Evolutionary conservation across 495 filamentous ascomycete genomes (phyloP).

Genomic region (Daldinia caldariorum): DNA sequence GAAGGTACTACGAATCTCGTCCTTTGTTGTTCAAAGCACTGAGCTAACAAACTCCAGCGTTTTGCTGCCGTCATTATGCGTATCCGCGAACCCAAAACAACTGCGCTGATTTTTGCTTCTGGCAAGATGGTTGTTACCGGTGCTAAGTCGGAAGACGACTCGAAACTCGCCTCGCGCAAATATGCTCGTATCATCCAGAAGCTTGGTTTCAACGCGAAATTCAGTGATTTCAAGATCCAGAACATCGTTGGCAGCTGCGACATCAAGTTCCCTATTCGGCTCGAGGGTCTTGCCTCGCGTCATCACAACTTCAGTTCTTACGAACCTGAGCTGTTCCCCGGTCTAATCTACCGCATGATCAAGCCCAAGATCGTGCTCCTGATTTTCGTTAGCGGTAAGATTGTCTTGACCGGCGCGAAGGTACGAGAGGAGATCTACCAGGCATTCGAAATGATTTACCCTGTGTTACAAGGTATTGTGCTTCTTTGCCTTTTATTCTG

Average conservation of each 20-base stretch:
- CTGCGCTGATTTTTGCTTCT: conserved; percentile 95
- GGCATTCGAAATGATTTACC: conserved; percentile 98
- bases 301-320: conserved; percentile 99
- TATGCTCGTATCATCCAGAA: conserved; percentile 99
- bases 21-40: conserved; percentile 45
- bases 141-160: conserved; percentile 98
- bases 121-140: conserved; percentile 99
- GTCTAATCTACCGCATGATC: conserved; percentile 99
- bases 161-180: conserved; percentile 94
- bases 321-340: conserved; percentile 97
- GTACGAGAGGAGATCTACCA: conserved; percentile 99
- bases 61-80: conserved; percentile 99
- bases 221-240: conserved; percentile 99
- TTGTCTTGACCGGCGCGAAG: conserved; percentile 97
- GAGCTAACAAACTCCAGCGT: conserved; percentile 73
- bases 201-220: conserved; percentile 99
- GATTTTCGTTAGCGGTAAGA: conserved; percentile 99
- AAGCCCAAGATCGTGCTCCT: conserved; percentile 99
- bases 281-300: conserved; percentile 92
- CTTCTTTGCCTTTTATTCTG: background rate
- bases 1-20: conserved; percentile 71
- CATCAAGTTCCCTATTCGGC: conserved; percentile 98
- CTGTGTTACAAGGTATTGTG: conserved; percentile 86
- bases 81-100: conserved; percentile 99
- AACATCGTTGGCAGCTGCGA: conserved; percentile 99